Percentiles rank a stretch among this genome's conserved stretches.
Evolutionary conservation across 2,329 filamentous ascomycete genomes (phyloP).

Genomic region (Cytospora piceicola): DNA sequence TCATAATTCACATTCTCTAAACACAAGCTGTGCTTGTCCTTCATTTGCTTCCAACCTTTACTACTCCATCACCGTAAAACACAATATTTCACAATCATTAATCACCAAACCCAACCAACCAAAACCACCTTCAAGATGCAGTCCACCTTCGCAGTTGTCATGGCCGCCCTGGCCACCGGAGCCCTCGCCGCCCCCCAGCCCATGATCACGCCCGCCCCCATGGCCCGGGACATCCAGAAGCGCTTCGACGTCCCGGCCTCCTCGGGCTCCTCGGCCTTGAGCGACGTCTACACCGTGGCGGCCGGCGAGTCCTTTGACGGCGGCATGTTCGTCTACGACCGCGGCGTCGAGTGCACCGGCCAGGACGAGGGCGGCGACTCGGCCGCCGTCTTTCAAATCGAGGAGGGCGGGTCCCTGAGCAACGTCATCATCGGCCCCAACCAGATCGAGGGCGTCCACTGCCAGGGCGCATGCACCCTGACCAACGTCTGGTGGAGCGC

Average conservation of each 20-base stretch:
- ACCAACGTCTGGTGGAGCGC: conserved; percentile 42
- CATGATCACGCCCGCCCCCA: conserved; percentile 16
- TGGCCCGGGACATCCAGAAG: conserved; percentile 22
- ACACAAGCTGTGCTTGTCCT: conserved; percentile 24
- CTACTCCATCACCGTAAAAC: neutral
- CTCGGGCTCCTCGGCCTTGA: conserved; percentile 8
- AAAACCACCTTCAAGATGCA: conserved; percentile 14
- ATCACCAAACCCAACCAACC: neutral
- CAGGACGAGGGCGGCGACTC: conserved; percentile 34
- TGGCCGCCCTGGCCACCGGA: conserved; percentile 20
- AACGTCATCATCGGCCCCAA: conserved; percentile 57
- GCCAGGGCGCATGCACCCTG: conserved; percentile 50
- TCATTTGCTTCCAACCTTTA: conserved; percentile 3
- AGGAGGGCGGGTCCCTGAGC: conserved; percentile 51
- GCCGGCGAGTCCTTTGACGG: conserved; percentile 16
- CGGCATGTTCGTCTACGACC: conserved; percentile 22
- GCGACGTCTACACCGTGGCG: conserved; percentile 8
- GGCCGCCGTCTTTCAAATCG: conserved; percentile 54
- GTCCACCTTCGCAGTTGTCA: conserved; percentile 9
- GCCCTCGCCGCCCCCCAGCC: conserved; percentile 15
- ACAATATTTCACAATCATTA: neutral
- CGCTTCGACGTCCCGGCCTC: conserved; percentile 19
- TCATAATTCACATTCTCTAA: conserved; percentile 12
- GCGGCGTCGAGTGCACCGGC: conserved; percentile 17
- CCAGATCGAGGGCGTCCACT: conserved; percentile 54